A percentile compares a stretch with the other conserved stretches of the same genome.
These are phyloP conservation scores for Zasmidium citrigriseum DNA, from an alignment of 2,329 filamentous ascomycete genomes.

Conservation along the genomic window DNA sequence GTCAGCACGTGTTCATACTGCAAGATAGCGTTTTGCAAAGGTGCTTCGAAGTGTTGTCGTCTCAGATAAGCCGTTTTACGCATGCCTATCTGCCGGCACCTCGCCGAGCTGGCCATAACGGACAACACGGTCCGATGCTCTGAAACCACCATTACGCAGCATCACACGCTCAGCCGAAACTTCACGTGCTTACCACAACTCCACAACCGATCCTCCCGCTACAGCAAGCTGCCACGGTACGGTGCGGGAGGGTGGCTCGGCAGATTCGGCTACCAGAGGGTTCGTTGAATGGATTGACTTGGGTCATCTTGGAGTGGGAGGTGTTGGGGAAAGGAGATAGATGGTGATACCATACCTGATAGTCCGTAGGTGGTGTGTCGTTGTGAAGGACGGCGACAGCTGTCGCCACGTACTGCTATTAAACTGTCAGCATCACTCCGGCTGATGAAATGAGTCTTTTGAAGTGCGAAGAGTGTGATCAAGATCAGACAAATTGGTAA, in stretches of 20 bases:
- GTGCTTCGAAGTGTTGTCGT: not conserved
- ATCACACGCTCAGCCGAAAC: slow-evolving; percentile 22
- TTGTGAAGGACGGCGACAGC: not conserved
- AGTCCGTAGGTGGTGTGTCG: not conserved
- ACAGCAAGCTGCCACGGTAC: slow-evolving; percentile 31
- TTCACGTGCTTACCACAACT: slow-evolving; percentile 32
- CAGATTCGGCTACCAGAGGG: slow-evolving; percentile 34
- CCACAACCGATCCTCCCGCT: slow-evolving; percentile 42
- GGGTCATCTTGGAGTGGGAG: slow-evolving; percentile 36
- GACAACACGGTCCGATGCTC: slow-evolving; percentile 33
- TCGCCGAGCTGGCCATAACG: slow-evolving; percentile 37
- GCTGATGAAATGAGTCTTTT: not conserved
- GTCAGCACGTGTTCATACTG: slow-evolving; percentile 5
- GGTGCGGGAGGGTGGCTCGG: slow-evolving; percentile 41
- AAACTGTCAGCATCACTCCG: not conserved
- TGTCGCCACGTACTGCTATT: not conserved
- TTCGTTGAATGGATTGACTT: slow-evolving; percentile 45
- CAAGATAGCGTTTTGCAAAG: not conserved
- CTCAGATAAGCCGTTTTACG: slow-evolving; percentile 43
- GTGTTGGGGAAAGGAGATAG: not conserved
- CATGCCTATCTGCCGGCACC: slow-evolving; percentile 40
- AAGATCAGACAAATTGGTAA: slow-evolving; percentile 42
- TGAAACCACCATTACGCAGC: slow-evolving; percentile 35
- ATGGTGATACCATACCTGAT: not conserved
- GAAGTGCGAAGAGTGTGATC: slow-evolving; percentile 1